Evolutionary conservation across 106 monocot species (phyloP).

Genomic region (Apostasia shenzhenica): DNA sequence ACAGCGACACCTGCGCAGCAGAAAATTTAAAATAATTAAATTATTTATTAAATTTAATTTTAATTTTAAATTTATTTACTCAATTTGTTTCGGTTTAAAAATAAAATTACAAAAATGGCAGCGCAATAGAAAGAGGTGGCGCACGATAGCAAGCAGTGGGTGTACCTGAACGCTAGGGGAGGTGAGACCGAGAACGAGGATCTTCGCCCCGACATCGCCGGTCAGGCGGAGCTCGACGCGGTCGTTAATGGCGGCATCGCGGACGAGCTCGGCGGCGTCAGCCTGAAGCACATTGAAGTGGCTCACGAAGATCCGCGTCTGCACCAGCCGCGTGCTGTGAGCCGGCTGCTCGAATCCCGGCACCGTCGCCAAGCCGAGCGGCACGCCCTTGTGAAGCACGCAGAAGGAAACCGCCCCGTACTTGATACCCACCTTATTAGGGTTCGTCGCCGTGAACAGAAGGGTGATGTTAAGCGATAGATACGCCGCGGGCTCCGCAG

Average conservation of each 20-base stretch:
- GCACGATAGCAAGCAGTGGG: not conserved
- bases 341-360: conserved; percentile 50
- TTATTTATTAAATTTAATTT: no score
- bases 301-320: conserved; percentile 16
- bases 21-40: not conserved
- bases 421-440: conserved; percentile 39
- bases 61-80: no score
- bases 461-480: conserved; percentile 45
- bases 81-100: no score
- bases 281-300: conserved; percentile 31
- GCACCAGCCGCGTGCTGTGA: conserved; percentile 21
- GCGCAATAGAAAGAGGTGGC: not conserved
- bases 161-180: conserved; percentile 47
- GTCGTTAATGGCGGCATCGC: conserved; percentile 33
- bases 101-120: no score
- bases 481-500: conserved; percentile 19
- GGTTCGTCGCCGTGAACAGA: conserved; percentile 37
- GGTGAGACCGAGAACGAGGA: conserved; percentile 29
- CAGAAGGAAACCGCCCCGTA: conserved; percentile 21
- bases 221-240: conserved; percentile 35
- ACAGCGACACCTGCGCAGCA: conserved; percentile 50
- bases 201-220: conserved; percentile 41
- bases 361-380: conserved; percentile 27
- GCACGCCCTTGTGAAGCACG: conserved; percentile 38
- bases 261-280: conserved; percentile 29